Conservation (phyloP, 805 yeast species). For the Scheffersomyces coipomensis region DNA sequence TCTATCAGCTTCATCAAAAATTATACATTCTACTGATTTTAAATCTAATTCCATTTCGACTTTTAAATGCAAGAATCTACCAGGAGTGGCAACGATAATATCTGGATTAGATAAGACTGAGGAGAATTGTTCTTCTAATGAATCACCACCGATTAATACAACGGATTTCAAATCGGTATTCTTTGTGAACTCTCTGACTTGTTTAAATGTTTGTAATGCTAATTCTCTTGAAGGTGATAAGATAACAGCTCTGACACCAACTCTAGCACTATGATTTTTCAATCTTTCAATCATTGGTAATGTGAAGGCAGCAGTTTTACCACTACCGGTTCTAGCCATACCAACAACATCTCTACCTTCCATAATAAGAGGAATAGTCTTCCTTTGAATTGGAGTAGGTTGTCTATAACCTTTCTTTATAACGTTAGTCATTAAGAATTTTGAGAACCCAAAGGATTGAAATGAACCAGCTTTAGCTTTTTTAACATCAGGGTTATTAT, state of each 20-base stretch:
- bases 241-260: constrained; percentile 86
- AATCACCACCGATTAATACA: constrained; percentile 94
- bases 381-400: constrained; percentile 98
- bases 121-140: constrained; percentile 93
- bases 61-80: constrained; percentile 91
- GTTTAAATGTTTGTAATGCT: constrained; percentile 89
- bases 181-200: constrained; percentile 80
- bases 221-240: constrained; percentile 95
- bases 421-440: constrained; percentile 65
- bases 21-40: constrained; percentile 81
- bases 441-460: constrained; percentile 86
- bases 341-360: constrained; percentile 94
- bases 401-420: constrained; percentile 83
- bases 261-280: constrained; percentile 78
- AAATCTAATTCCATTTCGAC: constrained; percentile 92
- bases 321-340: constrained; percentile 99
- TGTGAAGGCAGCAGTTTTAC: constrained; percentile 96
- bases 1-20: constrained; percentile 97
- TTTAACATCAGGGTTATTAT: constrained; percentile 44
- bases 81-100: constrained; percentile 94
- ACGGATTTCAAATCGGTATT: constrained; percentile 83
- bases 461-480: constrained; percentile 79
- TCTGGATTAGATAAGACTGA: constrained; percentile 95
- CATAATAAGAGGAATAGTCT: constrained; percentile 86
- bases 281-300: constrained; percentile 86